phyloP scores from a whole-genome alignment of 805 yeast genomes.

The Lipomyces chichibuensis region DNA sequence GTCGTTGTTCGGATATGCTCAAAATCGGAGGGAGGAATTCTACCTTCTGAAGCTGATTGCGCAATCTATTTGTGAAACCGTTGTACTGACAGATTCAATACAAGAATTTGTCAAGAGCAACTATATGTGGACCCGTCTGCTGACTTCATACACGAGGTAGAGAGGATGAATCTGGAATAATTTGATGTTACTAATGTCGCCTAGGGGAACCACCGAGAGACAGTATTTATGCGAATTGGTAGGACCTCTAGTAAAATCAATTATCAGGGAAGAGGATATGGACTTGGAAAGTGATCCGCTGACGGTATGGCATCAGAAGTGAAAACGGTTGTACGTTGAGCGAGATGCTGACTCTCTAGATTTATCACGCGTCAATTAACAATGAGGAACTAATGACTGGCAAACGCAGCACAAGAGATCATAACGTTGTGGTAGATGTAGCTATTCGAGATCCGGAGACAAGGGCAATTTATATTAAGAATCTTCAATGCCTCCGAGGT shows the following conservation, averaged over 20 bases:
- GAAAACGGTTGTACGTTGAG: neutral
- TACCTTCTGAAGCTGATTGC: conserved; percentile 64
- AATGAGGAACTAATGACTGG: conserved; percentile 45
- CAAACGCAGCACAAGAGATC: conserved; percentile 45
- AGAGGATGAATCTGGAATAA: neutral
- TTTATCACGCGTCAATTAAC: conserved; percentile 39
- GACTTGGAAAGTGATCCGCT: conserved; percentile 83
- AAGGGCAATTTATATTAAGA: conserved; percentile 66
- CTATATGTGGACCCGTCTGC: conserved; percentile 51
- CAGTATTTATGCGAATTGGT: conserved; percentile 45
- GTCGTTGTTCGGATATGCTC: conserved; percentile 44
- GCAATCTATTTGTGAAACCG: conserved; percentile 40
- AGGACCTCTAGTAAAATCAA: conserved; percentile 46
- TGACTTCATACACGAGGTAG: conserved; percentile 46
- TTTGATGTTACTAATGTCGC: neutral
- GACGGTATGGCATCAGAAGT: conserved; percentile 38
- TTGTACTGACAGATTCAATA: conserved; percentile 27
- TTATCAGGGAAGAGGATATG: conserved; percentile 47
- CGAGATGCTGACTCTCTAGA: conserved; percentile 9
- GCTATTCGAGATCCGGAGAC: conserved; percentile 85
- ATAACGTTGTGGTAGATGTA: conserved; percentile 55
- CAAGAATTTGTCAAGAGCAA: conserved; percentile 39
- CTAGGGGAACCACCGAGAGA: conserved; percentile 42
- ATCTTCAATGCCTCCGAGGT: conserved; percentile 76
- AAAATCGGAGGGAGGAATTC: conserved; percentile 68